Conservation (phyloP, 2,329 filamentous ascomycete genomes). For the Xylariomycetidae sp. region DNA sequence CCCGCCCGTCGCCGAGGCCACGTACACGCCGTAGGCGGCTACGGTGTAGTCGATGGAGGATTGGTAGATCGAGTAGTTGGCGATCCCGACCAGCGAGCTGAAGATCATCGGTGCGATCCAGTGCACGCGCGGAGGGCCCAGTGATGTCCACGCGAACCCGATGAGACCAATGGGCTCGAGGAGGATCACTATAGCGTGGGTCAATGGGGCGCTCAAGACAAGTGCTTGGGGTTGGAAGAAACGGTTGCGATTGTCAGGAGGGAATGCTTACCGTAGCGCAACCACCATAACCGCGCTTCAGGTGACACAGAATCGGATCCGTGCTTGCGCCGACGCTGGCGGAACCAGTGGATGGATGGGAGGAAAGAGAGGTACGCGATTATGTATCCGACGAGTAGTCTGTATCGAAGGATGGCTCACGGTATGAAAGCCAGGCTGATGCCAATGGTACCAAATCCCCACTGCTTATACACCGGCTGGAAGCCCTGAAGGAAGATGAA, state of each 20-base stretch:
- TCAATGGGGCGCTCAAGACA: background rate
- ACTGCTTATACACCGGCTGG: background rate
- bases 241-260: too few species aligned
- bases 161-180: conserved; percentile 2
- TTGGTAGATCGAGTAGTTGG: conserved; percentile 1
- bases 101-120: conserved; percentile 3
- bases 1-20: conserved; percentile 1
- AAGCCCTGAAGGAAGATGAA: conserved; percentile 1
- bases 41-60: conserved; percentile 2
- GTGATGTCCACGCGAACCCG: conserved; percentile 1
- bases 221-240: too few species aligned
- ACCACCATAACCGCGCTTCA: background rate
- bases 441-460: background rate
- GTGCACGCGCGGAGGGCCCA: background rate
- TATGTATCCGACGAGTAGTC: background rate
- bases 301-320: background rate
- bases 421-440: background rate
- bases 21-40: conserved; percentile 1
- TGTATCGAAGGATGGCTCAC: background rate
- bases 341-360: background rate
- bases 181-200: background rate
- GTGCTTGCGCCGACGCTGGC: background rate
- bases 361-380: conserved; percentile 1
- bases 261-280: background rate
- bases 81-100: background rate